A percentile compares a stretch with the other conserved stretches of the same genome.
phyloP scores from a whole-genome alignment of 352 stramenopile genomes.

The Phytophthora lateralis region DNA sequence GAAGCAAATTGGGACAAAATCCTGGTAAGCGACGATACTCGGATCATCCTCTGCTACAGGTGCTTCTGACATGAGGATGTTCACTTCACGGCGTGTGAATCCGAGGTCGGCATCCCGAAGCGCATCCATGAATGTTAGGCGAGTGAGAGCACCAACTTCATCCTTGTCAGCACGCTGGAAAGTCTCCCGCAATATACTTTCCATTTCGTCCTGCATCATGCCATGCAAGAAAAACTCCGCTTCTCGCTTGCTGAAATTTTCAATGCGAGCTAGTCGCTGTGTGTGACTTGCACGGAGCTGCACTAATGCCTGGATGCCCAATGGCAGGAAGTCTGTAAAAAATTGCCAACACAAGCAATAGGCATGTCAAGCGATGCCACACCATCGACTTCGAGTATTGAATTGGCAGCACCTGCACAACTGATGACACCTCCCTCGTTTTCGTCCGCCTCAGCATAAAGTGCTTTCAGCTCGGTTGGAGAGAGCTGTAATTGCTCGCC shows the following conservation, averaged over 20 bases:
- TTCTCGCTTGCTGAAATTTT: constrained; percentile 49
- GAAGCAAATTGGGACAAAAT: constrained; percentile 74
- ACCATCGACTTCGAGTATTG: not conserved
- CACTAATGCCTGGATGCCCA: constrained; percentile 53
- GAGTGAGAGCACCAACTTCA: constrained; percentile 48
- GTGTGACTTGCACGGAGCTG: constrained; percentile 50
- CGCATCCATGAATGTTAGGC: constrained; percentile 68
- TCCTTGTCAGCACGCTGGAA: constrained; percentile 71
- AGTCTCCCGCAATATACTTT: constrained; percentile 78
- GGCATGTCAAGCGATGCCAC: not conserved
- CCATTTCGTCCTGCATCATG: constrained; percentile 83
- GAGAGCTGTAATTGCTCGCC: constrained; percentile 66
- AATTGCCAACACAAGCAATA: constrained; percentile 2
- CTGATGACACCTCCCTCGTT: constrained; percentile 59
- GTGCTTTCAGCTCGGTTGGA: constrained; percentile 50
- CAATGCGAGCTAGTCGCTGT: constrained; percentile 51
- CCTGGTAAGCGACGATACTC: constrained; percentile 44
- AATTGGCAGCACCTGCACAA: constrained; percentile 35
- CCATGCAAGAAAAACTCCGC: constrained; percentile 70
- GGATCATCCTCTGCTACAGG: constrained; percentile 37
- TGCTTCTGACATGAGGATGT: constrained; percentile 74
- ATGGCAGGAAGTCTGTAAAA: constrained; percentile 49
- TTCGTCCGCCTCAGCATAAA: constrained; percentile 73
- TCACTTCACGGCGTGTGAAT: constrained; percentile 72
- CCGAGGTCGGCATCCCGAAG: constrained; percentile 75